phyloP scores from a whole-genome alignment of 2,329 filamentous ascomycete genomes.

The Colletotrichum brevisporum region DNA sequence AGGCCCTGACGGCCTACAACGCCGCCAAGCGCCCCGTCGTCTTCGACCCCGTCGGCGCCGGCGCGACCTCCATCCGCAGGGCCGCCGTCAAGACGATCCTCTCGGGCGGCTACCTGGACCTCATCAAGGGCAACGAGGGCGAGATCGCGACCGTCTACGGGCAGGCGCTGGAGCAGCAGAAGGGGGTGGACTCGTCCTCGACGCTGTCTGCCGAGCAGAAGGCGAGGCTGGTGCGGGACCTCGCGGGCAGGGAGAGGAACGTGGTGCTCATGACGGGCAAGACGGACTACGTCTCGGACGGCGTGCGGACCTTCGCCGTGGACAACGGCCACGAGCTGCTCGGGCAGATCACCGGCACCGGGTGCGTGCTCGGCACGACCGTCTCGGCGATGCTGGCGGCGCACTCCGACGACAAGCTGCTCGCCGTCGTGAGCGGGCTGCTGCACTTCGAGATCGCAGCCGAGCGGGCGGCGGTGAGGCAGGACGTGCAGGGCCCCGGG shows the following conservation, averaged over 20 bases:
- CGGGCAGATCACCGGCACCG: constrained; percentile 81
- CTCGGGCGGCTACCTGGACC: constrained; percentile 80
- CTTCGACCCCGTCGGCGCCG: constrained; percentile 85
- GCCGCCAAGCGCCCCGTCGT: constrained; percentile 80
- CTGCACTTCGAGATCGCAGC: constrained; percentile 83
- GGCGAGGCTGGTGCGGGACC: constrained; percentile 71
- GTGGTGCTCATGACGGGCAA: constrained; percentile 87
- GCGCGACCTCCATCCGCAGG: constrained; percentile 67
- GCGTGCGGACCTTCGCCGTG: constrained; percentile 75
- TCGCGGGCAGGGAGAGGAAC: constrained; percentile 78
- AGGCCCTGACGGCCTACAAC: constrained; percentile 88
- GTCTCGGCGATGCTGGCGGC: constrained; percentile 82
- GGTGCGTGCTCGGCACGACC: constrained; percentile 87
- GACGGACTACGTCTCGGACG: constrained; percentile 84
- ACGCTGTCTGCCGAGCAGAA: constrained; percentile 63
- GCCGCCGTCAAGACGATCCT: constrained; percentile 80
- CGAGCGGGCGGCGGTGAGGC: constrained; percentile 75
- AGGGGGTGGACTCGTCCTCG: constrained; percentile 85
- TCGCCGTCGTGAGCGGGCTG: constrained; percentile 79
- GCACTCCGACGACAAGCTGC: constrained; percentile 73
- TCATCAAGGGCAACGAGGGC: constrained; percentile 95
- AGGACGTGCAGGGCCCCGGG: constrained; percentile 82
- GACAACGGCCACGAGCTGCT: constrained; percentile 83
- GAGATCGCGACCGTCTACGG: constrained; percentile 85
- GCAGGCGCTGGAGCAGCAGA: constrained; percentile 70